A percentile compares a stretch with the other conserved stretches of the same genome.
These are phyloP conservation scores for Vigna angularis DNA, from an alignment of 306 rosid genomes.

Conservation along the genomic window DNA sequence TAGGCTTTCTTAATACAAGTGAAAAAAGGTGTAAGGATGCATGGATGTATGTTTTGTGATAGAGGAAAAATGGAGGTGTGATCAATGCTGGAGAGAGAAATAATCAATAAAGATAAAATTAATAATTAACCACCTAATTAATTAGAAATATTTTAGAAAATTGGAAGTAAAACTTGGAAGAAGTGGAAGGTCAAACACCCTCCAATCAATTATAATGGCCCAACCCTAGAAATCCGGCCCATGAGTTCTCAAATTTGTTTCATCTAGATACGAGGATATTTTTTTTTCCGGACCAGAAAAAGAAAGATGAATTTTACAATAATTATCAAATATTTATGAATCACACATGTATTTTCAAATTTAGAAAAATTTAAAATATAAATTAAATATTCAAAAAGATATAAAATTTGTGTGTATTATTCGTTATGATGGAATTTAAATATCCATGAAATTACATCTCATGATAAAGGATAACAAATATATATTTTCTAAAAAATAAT, in stretches of 20 bases:
- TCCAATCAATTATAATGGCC: background rate
- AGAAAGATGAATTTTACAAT: background rate
- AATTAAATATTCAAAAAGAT: background rate
- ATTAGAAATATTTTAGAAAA: no score
- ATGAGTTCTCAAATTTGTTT: background rate
- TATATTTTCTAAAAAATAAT: no score
- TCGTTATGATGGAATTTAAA: background rate
- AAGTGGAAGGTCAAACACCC: no score
- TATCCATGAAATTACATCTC: background rate
- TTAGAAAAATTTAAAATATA: no score
- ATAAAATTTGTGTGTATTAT: background rate
- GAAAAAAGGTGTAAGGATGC: no score
- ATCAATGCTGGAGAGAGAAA: no score
- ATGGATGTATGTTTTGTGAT: no score
- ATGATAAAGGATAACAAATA: background rate
- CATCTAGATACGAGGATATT: background rate
- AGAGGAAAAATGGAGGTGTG: no score
- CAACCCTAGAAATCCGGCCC: background rate
- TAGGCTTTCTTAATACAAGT: no score
- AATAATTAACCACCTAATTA: no score
- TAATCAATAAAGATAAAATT: no score
- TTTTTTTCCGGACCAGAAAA: background rate
- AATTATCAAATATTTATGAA: background rate
- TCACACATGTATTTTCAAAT: background rate
- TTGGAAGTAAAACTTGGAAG: no score